Base-by-base conservation (phyloP, 2,329 filamentous ascomycete species). In the Daldinia sp. region DNA sequence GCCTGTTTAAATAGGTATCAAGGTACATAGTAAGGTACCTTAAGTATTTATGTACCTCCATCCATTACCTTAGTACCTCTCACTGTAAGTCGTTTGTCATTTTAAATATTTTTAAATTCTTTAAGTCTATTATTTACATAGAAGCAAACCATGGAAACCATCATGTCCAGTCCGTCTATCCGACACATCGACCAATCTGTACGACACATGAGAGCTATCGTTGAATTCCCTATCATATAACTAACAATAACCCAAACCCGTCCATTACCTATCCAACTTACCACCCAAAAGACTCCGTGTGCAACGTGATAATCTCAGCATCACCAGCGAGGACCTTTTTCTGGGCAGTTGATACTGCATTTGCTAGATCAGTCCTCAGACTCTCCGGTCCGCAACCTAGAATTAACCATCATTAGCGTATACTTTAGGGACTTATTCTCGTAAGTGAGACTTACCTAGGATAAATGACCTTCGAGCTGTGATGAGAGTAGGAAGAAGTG, bases 241-340 rank as follows among this genome's bases (percentile, higher is more conserved):
- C 1, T 35, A 41, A 26, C 1, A 33, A 50, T 26, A 15, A 33
- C 6, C 15, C 15, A 50, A 50, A 33, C 46, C 6, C 13, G 18
- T 54, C 13, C 39, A 35, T 4, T 12, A 23, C 20, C 7, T 12
- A 50, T 35, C 35, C 23, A 18, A 23, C 56, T 67, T 54, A 71
- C 69, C 69, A 71, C 1, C 69, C 69, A 30, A 71, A 71, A 46
- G 69, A 71, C 41, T 71, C 69, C 2, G 69, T 71, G 37, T 69
- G 66, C n/a, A 71, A 55, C 23, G 69, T 71, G 54, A 71, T 62
- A 28, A 69, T 65, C 48, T 71, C 66, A 35, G 54, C 63, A 51
- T 67, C 69, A 0, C 69, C 69, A 23, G 35, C n/a, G 0, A 71
- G 39, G 7, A 71, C 60, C 30, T 63, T 71, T 18, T 65, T 69